Base-by-base conservation (phyloP, 495 filamentous ascomycete genomes). In the Annulohypoxylon maeteangense region DNA sequence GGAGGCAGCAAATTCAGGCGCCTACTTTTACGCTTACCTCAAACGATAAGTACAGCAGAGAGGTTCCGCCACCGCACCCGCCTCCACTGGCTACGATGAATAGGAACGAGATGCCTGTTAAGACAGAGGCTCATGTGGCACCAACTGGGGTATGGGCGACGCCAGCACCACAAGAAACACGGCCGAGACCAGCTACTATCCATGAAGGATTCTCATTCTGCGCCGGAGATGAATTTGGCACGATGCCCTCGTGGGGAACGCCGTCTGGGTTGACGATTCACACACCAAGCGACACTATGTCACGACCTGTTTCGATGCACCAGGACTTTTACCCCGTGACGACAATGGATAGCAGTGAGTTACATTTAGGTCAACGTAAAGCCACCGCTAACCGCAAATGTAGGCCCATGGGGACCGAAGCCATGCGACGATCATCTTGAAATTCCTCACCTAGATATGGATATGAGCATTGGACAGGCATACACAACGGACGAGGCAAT, bases 171-270 rank as follows among this genome's bases (percentile, higher is more conserved):
- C 81, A 85, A 55, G 74, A 77, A 69, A 68, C 81, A 62, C 79
- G 80, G 48, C 83, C 85, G 31, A 79, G 86, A 27, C 84, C 86
- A 38, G 84, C 85, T 38, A 87, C 86, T 42, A 88, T 88, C 63
- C 85, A 87, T 59, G 86, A 88, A 76, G 84, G 82, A 40, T 89
- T 89, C 71, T 83, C 84, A 42, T 89, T 85, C 64, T 86, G 85
- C 68, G 78, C 88, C 56, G 80, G 82, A 22, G 85, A 84, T 40
- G 81, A 83, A 16, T 87, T 81, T 45, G 78, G 80, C 25, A 76
- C 81, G 0, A 67, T 87, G 56, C 79, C 86, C 29, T 82, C 86
- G 10, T 89, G 86, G 87, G 86, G 84, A 65, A 79, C 86, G 8
- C 83, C 84, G 27, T 82, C 82, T 8, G 76, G 87, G 73, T 81